Evolutionary conservation across 2,329 filamentous ascomycete genomes (phyloP).

Genomic region (Aschersonia sp.): DNA sequence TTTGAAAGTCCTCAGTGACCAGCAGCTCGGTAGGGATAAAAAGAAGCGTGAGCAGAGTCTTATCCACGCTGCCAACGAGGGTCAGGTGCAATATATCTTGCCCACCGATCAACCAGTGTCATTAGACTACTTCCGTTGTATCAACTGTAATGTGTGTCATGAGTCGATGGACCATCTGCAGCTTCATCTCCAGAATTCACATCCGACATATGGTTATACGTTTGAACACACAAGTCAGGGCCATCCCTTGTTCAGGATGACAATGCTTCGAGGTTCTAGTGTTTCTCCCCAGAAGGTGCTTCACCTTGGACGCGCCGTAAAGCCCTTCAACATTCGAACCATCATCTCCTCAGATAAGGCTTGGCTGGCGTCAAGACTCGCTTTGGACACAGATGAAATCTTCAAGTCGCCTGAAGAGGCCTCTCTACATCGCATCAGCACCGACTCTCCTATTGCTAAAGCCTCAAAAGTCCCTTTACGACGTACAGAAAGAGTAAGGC

Average conservation of each 20-base stretch:
- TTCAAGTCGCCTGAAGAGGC: constrained; percentile 11
- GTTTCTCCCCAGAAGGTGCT: constrained; percentile 21
- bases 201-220: constrained; percentile 30
- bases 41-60: constrained; percentile 20
- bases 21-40: constrained; percentile 37
- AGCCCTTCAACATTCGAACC: constrained; percentile 29
- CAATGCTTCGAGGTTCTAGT: constrained; percentile 13
- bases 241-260: constrained; percentile 23
- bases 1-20: constrained; percentile 42
- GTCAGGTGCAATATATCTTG: constrained; percentile 29
- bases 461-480: constrained; percentile 4
- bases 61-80: constrained; percentile 17
- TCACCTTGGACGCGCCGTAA: constrained; percentile 26
- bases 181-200: constrained; percentile 29
- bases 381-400: constrained; percentile 16
- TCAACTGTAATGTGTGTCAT: constrained; percentile 33
- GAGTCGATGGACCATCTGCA: constrained; percentile 32
- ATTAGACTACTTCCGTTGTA: constrained; percentile 34
- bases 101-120: constrained; percentile 28
- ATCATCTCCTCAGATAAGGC: constrained; percentile 29
- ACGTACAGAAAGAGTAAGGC: constrained; percentile 7
- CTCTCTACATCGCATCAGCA: constrained; percentile 9
- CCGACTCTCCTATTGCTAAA: constrained; percentile 9
- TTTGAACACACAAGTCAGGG: constrained; percentile 20
- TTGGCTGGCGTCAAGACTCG: constrained; percentile 28